These are phyloP conservation scores for Neurospora pannonica DNA, from an alignment of 495 filamentous ascomycete genomes.

Conservation along the genomic window DNA sequence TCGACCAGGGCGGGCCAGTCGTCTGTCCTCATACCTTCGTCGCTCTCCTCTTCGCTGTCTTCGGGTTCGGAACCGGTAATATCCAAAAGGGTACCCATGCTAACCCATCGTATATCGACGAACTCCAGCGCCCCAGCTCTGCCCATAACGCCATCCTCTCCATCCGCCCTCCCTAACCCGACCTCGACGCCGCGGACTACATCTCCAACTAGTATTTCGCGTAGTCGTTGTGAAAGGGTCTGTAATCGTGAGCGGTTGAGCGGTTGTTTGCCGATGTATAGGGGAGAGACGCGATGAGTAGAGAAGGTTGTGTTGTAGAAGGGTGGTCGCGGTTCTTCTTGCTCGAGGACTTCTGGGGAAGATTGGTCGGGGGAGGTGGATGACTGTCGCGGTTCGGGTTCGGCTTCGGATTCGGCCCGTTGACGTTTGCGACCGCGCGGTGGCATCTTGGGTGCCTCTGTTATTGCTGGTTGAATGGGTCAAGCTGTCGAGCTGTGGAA, in stretches of 20 bases:
- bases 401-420: not conserved
- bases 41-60: not conserved
- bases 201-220: conserved; percentile 37
- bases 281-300: conserved; percentile 34
- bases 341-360: not conserved
- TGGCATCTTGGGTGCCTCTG: not conserved
- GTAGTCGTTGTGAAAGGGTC: conserved; percentile 26
- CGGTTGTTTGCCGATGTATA: conserved; percentile 25
- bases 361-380: not conserved
- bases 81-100: conserved; percentile 12
- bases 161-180: conserved; percentile 11
- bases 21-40: not conserved
- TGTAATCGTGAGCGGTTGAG: conserved; percentile 20
- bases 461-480: not conserved
- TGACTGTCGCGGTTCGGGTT: not conserved
- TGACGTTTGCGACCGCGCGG: not conserved
- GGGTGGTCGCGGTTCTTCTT: not conserved
- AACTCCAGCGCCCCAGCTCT: conserved; percentile 28
- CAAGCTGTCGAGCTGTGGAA: not conserved
- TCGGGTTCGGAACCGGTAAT: not conserved
- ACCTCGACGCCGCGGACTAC: conserved; percentile 38
- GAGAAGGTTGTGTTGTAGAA: conserved; percentile 44
- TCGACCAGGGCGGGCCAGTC: conserved; percentile 3
- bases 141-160: conserved; percentile 19
- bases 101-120: conserved; percentile 26